These are phyloP conservation scores for Dacryopinax primogenitus DNA, from an alignment of 768 basidiomycete species.

Conservation along the genomic window DNA sequence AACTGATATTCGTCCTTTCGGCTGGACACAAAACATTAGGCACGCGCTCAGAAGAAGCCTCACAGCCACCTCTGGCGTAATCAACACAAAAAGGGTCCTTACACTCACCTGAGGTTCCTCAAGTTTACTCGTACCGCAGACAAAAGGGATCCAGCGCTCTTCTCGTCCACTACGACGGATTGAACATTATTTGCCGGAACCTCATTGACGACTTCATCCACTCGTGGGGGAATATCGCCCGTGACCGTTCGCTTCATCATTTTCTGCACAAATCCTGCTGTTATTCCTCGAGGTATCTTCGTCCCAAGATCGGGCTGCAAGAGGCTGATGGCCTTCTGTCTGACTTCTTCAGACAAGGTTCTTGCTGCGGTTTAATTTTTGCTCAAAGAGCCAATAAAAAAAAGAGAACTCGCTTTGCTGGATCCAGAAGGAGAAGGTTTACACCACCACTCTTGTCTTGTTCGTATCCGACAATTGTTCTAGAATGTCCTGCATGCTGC, in stretches of 20 bases:
- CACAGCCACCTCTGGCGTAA: constrained; percentile 7
- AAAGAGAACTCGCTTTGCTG: constrained; percentile 31
- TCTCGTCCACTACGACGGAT: not conserved
- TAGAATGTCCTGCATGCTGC: constrained; percentile 75
- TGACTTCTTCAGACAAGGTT: not conserved
- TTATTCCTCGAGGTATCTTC: constrained; percentile 17
- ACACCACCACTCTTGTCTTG: constrained; percentile 41
- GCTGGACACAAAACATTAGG: constrained; percentile 26
- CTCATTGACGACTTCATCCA: not conserved
- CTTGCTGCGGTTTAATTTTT: not conserved
- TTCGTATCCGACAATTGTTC: constrained; percentile 77
- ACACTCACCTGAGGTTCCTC: constrained; percentile 33
- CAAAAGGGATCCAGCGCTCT: not conserved
- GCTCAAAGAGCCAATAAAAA: not conserved
- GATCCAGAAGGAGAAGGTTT: constrained; percentile 67
- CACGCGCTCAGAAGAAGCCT: constrained; percentile 18
- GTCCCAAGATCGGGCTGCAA: not conserved
- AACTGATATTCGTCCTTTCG: constrained; percentile 60
- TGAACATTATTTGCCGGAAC: not conserved
- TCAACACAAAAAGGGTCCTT: not conserved
- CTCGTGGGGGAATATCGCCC: constrained; percentile 3
- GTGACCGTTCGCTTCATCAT: not conserved
- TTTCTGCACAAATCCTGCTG: constrained; percentile 8
- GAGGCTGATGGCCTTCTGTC: not conserved
- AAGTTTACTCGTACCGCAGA: constrained; percentile 38